Conservation (phyloP, 176 grass and related monocot genomes). For the sorghum (Sorghum bicolor) region DNA sequence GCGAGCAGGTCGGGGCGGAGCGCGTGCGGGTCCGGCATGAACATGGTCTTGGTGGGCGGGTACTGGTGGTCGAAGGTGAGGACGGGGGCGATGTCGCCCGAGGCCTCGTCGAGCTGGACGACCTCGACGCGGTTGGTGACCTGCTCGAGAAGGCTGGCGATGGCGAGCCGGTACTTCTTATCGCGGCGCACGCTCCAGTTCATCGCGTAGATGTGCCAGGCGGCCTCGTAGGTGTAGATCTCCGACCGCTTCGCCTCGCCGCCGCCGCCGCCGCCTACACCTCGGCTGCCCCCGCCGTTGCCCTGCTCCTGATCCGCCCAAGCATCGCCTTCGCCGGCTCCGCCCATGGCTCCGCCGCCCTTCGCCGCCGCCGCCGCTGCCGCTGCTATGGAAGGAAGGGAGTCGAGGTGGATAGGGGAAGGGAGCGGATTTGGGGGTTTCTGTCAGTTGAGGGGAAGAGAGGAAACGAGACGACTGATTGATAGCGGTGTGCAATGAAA, state of each 20-base stretch:
- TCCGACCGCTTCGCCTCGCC: slow-evolving; percentile 91
- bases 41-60: slow-evolving; percentile 97
- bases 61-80: slow-evolving; percentile 93
- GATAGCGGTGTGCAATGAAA: not conserved
- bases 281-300: slow-evolving; percentile 5
- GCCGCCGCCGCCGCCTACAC: slow-evolving; percentile 37
- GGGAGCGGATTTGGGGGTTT: slow-evolving; percentile 20
- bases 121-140: slow-evolving; percentile 73
- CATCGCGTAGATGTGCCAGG: slow-evolving; percentile 97
- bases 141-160: slow-evolving; percentile 91
- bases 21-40: slow-evolving; percentile 86
- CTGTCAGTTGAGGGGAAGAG: not conserved
- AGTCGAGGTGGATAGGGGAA: slow-evolving; percentile 20
- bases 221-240: slow-evolving; percentile 99
- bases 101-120: slow-evolving; percentile 87
- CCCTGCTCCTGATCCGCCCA: slow-evolving; percentile 50
- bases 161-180: slow-evolving; percentile 95
- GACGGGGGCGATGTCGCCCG: slow-evolving; percentile 88
- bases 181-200: slow-evolving; percentile 99
- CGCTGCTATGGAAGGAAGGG: not conserved
- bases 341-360: slow-evolving; percentile 40
- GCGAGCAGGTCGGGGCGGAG: slow-evolving; percentile 91
- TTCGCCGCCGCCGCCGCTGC: not conserved
- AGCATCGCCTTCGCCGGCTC: slow-evolving; percentile 30
- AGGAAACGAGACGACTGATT: not conserved